Percentiles rank a stretch among this genome's conserved stretches.
Evolutionary conservation across 2,329 filamentous ascomycete genomes (phyloP).

Genomic region (Coniella lustricola): DNA sequence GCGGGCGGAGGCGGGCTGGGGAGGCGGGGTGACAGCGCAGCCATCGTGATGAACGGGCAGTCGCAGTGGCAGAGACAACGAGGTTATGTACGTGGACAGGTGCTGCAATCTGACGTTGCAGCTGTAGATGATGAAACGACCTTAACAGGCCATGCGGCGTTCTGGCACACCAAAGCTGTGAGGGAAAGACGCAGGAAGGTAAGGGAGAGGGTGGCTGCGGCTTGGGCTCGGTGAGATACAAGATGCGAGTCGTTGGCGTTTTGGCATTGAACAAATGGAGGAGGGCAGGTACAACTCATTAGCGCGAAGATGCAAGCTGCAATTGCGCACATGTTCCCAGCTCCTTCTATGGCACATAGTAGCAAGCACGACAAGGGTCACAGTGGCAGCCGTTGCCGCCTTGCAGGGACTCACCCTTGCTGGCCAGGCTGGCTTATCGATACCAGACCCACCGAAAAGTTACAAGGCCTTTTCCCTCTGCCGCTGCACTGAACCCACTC

Average conservation of each 20-base stretch:
- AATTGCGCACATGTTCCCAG: background rate
- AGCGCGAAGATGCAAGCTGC: background rate
- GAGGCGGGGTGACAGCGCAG: conserved; percentile 80
- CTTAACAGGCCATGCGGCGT: conserved; percentile 5
- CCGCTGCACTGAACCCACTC: background rate
- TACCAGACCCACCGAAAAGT: conserved; percentile 5
- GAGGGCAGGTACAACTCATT: background rate
- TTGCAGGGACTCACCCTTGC: background rate
- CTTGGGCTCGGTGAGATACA: background rate
- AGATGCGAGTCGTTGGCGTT: background rate
- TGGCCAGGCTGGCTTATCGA: background rate
- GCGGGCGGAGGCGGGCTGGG: conserved; percentile 91
- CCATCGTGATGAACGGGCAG: conserved; percentile 42
- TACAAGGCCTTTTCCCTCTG: background rate
- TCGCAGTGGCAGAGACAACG: background rate
- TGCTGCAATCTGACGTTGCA: background rate
- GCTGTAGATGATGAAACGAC: background rate
- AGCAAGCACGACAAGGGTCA: too few species aligned
- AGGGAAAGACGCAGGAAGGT: too few species aligned
- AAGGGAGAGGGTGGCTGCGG: too few species aligned
- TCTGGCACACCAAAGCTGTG: too few species aligned
- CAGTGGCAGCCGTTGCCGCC: background rate
- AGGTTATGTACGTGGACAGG: background rate
- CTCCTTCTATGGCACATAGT: background rate
- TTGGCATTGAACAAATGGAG: background rate